Conservation (phyloP, 805 yeast species). For the Pichia eremophila region DNA sequence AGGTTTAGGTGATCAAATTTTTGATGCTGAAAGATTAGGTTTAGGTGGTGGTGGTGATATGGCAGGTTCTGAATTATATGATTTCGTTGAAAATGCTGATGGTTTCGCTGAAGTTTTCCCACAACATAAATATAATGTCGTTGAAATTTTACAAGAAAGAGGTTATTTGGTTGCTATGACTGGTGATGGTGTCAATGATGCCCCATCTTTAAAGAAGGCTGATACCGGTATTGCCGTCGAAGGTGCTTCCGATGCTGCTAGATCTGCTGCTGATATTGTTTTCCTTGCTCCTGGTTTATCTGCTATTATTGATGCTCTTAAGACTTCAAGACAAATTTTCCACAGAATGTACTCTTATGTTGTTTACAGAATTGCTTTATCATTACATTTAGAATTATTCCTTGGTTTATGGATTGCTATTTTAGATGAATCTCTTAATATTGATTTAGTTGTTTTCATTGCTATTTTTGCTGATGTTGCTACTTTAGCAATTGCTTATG, state of each 20-base stretch:
- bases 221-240: constrained; percentile 96
- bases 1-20: constrained; percentile 93
- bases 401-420: constrained; percentile 96
- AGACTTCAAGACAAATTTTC: constrained; percentile 95
- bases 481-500: constrained; percentile 94
- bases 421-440: constrained; percentile 75
- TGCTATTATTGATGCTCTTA: constrained; percentile 88
- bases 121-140: constrained; percentile 93
- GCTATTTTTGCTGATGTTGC: constrained; percentile 98
- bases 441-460: constrained; percentile 89
- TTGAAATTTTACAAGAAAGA: constrained; percentile 89
- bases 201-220: constrained; percentile 95
- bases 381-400: constrained; percentile 89
- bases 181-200: constrained; percentile 99
- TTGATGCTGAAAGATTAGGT: constrained; percentile 95
- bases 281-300: constrained; percentile 93
- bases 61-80: constrained; percentile 97
- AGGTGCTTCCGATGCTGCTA: constrained; percentile 96
- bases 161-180: constrained; percentile 98
- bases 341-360: constrained; percentile 98
- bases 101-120: constrained; percentile 99
- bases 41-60: constrained; percentile 87
- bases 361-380: constrained; percentile 95
- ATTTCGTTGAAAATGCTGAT: constrained; percentile 94
- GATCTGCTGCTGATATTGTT: constrained; percentile 95